Percentiles rank a stretch among this genome's conserved stretches.
phyloP scores from a whole-genome alignment of 768 basidiomycete species.

The Roridomyces roridus region DNA sequence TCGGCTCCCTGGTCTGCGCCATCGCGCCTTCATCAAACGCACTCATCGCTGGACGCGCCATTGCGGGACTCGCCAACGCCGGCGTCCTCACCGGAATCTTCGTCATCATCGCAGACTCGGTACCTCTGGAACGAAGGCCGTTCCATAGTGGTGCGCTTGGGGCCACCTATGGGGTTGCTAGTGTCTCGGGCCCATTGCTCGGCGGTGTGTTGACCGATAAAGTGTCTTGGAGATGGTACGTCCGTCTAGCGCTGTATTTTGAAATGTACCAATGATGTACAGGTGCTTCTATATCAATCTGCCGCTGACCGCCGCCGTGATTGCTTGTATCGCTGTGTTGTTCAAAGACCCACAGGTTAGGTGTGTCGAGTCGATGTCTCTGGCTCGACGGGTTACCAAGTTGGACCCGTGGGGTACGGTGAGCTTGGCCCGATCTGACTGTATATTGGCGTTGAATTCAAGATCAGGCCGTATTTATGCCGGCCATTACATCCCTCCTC shows the following conservation, averaged over 20 bases:
- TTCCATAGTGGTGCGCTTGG: conserved; percentile 45
- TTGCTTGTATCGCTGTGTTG: neutral
- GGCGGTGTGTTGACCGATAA: conserved; percentile 36
- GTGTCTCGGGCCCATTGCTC: conserved; percentile 35
- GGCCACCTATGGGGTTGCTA: conserved; percentile 29
- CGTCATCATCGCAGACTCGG: conserved; percentile 19
- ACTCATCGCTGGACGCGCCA: neutral
- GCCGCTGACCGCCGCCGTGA: conserved; percentile 5
- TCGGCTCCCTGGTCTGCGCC: neutral
- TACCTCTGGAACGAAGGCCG: conserved; percentile 34
- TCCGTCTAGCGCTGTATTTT: neutral
- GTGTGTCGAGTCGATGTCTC: no score
- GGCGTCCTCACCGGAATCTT: neutral
- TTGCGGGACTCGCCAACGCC: neutral
- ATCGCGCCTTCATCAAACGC: neutral
- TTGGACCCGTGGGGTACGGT: no score
- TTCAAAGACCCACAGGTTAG: no score
- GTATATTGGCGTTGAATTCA: conserved; percentile 14
- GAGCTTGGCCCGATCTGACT: conserved; percentile 6
- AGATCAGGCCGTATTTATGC: conserved; percentile 13
- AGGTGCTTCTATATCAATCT: conserved; percentile 41
- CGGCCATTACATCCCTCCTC: conserved; percentile 21
- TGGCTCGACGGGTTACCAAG: no score
- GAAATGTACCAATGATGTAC: neutral
- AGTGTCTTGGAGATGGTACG: conserved; percentile 43